These are phyloP conservation scores for Oropetium thomaeum DNA, from an alignment of 176 grass and related monocot species.

Conservation along the genomic window DNA sequence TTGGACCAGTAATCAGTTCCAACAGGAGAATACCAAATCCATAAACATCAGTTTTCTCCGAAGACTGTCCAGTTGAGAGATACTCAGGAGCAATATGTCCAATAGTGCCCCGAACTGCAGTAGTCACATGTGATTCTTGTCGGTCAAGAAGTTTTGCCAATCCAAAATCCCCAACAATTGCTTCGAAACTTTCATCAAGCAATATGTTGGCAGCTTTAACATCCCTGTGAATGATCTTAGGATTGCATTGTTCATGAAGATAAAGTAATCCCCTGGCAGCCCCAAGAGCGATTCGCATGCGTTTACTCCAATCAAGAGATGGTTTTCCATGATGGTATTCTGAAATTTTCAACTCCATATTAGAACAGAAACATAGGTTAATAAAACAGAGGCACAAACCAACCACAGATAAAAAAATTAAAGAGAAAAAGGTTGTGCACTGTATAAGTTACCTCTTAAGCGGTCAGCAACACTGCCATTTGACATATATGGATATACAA, in stretches of 20 bases:
- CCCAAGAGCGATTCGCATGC: conserved; percentile 78
- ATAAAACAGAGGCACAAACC: background rate
- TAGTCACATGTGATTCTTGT: conserved; percentile 92
- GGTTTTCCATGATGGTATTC: conserved; percentile 66
- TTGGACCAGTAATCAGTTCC: conserved; percentile 88
- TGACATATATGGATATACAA: conserved; percentile 94
- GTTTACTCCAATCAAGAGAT: conserved; percentile 85
- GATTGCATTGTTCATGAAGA: conserved; percentile 95
- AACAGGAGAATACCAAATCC: conserved; percentile 95
- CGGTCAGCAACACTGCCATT: conserved; percentile 97
- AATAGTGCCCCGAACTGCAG: conserved; percentile 87
- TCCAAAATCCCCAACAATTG: conserved; percentile 93
- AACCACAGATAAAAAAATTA: conserved; percentile 1
- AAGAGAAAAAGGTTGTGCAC: background rate
- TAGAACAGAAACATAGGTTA: background rate
- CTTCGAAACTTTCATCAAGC: conserved; percentile 86
- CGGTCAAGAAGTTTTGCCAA: conserved; percentile 92
- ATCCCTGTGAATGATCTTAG: conserved; percentile 97
- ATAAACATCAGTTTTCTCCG: conserved; percentile 95
- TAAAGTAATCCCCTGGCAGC: conserved; percentile 89
- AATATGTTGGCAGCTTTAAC: conserved; percentile 97
- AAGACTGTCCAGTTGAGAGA: conserved; percentile 94
- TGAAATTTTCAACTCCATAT: conserved; percentile 31
- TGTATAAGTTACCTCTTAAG: conserved; percentile 68
- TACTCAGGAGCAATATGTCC: conserved; percentile 98